Base-by-base conservation (phyloP, 768 basidiomycete genomes). In the Suillus tomentosus region DNA sequence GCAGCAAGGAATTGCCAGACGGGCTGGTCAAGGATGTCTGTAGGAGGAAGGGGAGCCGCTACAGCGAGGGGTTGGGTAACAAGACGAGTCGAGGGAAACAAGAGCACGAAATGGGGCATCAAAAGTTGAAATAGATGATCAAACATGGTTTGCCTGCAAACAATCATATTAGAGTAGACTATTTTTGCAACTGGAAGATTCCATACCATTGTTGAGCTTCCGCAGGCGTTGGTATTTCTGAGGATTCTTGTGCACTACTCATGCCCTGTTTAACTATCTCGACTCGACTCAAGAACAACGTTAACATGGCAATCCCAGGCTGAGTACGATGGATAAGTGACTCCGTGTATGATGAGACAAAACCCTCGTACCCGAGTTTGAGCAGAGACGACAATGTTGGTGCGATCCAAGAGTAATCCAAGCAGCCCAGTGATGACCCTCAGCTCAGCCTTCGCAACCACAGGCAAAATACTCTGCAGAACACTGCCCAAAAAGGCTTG, bases 1-100 rank as follows among this genome's bases (percentile, higher is more conserved):
- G 94, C 88, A 8, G 95, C 93, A 42, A 97, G 84, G 82, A 95
- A 93, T 73, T 92, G 90, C 95, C 95, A 97, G n/a, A 94, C 92
- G 15, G 91, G 92, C 74, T 92, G 91, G 77, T 96, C 94, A 62
- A 91, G 82, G 64, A 84, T 81, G 72, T 92, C 91, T 39, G 83
- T 82, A 34, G 81, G 74, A 45, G 76, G 77, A 36, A 77, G 54
- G 75, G 79, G 45, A 72, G 74, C 51, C 64, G 69, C 14, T 62
- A 61, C 64, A 13, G 73, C 77, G 64, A 66, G 66, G 65, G 72
- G 81, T 68, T 84, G 74, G 60, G 76, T 78, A 57, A 81, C 73
- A 58, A 87, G 86, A 60, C 95, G 89, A 19, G 91, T 89, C 4
- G 96, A 97, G 1, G 97, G 96, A 85, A 99, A 99, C 31, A 99